Percentiles rank a stretch among this genome's conserved stretches.
Evolutionary conservation across 257 asterid species (phyloP).

Genomic region (Solanum etuberosum): DNA sequence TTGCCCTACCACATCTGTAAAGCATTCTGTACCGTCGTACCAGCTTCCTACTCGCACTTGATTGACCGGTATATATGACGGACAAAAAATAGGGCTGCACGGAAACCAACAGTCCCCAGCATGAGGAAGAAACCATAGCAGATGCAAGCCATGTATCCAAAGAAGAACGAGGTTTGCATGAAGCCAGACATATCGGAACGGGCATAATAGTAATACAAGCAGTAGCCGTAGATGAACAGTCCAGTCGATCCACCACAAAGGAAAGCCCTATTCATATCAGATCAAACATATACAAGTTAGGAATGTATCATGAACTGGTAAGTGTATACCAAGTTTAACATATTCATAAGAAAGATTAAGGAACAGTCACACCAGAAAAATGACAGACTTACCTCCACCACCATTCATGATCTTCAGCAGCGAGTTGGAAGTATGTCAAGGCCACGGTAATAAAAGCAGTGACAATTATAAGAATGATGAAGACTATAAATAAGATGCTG

Average conservation of each 20-base stretch:
- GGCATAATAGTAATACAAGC: conserved; percentile 20
- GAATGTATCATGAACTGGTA: background rate
- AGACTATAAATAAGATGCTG: conserved; percentile 18
- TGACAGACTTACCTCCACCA: conserved; percentile 18
- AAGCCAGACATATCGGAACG: conserved; percentile 24
- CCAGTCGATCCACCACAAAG: conserved; percentile 29
- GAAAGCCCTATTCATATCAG: conserved; percentile 4
- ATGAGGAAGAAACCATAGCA: conserved; percentile 25
- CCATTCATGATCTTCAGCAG: conserved; percentile 29
- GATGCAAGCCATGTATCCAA: conserved; percentile 25
- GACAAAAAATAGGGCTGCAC: conserved; percentile 18
- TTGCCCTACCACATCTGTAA: background rate
- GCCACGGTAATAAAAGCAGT: conserved; percentile 23
- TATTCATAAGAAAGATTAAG: background rate
- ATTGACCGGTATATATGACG: conserved; percentile 25
- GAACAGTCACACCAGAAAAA: background rate
- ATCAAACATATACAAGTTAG: background rate
- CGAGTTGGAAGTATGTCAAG: conserved; percentile 19
- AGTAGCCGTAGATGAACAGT: conserved; percentile 18
- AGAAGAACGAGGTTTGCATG: conserved; percentile 25
- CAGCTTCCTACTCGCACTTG: conserved; percentile 16
- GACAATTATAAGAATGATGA: conserved; percentile 15
- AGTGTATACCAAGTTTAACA: background rate
- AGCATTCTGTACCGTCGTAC: background rate
- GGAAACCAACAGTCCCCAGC: conserved; percentile 26